These are phyloP conservation scores for Cairneyella variabilis DNA, from an alignment of 495 filamentous ascomycete species.

Conservation along the genomic window DNA sequence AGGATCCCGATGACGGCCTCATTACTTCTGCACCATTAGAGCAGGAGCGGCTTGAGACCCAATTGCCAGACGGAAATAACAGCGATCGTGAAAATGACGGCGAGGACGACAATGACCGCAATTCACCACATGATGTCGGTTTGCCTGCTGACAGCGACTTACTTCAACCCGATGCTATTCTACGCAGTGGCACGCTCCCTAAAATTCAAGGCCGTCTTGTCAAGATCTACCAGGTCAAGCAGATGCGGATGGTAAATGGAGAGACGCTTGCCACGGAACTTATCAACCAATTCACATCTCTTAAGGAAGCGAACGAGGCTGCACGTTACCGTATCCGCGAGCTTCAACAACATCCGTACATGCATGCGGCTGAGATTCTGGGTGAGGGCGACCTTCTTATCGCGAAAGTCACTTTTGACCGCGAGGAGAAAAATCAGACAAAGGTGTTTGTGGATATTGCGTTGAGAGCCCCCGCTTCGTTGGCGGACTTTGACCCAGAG, in stretches of 20 bases:
- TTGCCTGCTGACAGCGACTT: neutral
- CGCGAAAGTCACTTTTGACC: neutral
- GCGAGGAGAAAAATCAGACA: neutral
- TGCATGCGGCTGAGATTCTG: neutral
- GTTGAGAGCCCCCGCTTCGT: neutral
- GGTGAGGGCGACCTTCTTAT: neutral
- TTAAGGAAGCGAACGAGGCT: neutral
- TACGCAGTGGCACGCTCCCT: neutral
- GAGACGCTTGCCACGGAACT: neutral
- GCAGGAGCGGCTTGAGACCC: no score
- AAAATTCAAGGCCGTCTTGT: neutral
- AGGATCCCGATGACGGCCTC: slow-evolving; percentile 11
- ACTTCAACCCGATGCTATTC: neutral
- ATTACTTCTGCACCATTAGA: neutral
- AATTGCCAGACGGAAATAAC: neutral
- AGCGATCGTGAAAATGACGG: neutral
- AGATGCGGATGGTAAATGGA: neutral
- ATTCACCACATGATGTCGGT: no score
- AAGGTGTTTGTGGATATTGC: neutral
- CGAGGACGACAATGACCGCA: neutral
- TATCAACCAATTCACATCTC: neutral
- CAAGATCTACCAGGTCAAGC: neutral
- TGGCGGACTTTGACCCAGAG: neutral
- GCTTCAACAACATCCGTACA: neutral
- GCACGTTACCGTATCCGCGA: neutral